Evolutionary conservation across 345 rosid genomes (phyloP).

Genomic region (Ceriops tagal): DNA sequence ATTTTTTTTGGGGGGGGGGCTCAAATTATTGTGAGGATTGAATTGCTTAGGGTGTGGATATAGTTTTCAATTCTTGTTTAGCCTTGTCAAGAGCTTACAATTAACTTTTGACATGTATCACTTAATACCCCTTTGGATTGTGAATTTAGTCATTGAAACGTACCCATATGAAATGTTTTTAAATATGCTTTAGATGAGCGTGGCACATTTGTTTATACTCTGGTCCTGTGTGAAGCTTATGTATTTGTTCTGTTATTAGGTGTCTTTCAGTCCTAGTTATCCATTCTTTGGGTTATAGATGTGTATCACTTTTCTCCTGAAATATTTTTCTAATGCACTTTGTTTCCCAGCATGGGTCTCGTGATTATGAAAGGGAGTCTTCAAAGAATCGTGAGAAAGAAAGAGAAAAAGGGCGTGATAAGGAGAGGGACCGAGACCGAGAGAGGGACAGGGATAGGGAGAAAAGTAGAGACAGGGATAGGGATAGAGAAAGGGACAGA

Average conservation of each 20-base stretch:
- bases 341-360: slow-evolving; percentile 48
- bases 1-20: too few species aligned
- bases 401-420: slow-evolving; percentile 29
- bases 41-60: too few species aligned
- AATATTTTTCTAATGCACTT: slow-evolving; percentile 2
- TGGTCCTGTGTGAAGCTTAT: too few species aligned
- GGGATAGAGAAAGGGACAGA: slow-evolving; percentile 26
- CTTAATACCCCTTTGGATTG: too few species aligned
- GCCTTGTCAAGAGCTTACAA: too few species aligned
- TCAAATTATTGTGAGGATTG: too few species aligned
- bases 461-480: slow-evolving; percentile 18
- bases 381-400: slow-evolving; percentile 37
- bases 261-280: background rate
- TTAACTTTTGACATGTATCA: too few species aligned
- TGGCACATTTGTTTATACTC: too few species aligned
- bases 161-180: too few species aligned
- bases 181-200: too few species aligned
- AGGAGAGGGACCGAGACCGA: slow-evolving; percentile 37
- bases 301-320: background rate
- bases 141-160: too few species aligned
- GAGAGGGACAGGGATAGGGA: slow-evolving; percentile 33
- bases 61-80: too few species aligned
- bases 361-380: slow-evolving; percentile 63
- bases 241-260: background rate
- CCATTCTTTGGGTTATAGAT: background rate